A percentile compares a stretch with the other conserved stretches of the same genome.
Conservation (phyloP, 2,329 filamentous ascomycete species). For the Venturia nashicola region DNA sequence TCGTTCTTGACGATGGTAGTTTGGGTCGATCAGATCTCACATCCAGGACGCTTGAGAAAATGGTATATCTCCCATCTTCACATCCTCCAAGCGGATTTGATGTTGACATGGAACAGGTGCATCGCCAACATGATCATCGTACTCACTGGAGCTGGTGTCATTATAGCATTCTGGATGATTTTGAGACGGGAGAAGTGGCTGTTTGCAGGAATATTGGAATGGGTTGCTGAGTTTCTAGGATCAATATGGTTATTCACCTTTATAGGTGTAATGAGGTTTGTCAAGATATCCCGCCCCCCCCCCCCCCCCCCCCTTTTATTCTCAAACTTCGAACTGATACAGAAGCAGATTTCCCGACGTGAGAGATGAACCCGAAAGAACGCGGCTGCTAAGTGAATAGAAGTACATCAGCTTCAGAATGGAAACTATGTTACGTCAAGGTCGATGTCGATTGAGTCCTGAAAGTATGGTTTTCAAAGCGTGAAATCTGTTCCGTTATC, state of each 20-base stretch:
- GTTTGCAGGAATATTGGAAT: background rate
- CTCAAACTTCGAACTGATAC: background rate
- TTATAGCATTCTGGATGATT: background rate
- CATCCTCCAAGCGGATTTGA: background rate
- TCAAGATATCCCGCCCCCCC: no score
- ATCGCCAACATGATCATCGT: background rate
- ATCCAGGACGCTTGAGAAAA: background rate
- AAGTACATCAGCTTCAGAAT: no score
- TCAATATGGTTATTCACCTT: background rate
- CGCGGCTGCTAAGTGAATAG: background rate
- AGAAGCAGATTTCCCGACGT: background rate
- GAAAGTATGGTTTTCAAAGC: no score
- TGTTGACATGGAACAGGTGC: background rate
- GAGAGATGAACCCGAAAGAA: background rate
- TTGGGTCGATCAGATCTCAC: background rate
- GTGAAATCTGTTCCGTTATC: no score
- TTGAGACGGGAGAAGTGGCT: conserved; percentile 8
- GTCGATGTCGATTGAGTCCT: no score
- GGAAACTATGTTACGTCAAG: no score
- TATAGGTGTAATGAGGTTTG: background rate
- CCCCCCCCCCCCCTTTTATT: no score
- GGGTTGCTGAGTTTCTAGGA: background rate
- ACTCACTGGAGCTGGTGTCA: background rate
- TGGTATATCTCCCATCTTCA: background rate
- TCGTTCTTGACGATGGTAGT: background rate